These are phyloP conservation scores for Backusella tuberculispora DNA, from an alignment of 192 early-diverging fungal species.

Conservation along the genomic window DNA sequence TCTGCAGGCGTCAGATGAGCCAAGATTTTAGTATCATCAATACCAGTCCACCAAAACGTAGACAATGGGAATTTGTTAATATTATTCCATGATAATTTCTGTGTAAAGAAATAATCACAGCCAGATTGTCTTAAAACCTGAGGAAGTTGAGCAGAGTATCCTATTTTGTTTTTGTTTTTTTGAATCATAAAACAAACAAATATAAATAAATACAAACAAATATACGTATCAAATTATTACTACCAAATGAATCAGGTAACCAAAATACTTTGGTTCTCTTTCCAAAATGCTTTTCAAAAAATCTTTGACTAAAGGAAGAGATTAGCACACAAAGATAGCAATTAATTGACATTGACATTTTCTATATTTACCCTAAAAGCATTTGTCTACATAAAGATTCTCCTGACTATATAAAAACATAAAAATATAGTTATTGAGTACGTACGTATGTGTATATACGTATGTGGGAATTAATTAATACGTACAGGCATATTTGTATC, in stretches of 20 bases:
- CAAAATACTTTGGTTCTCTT: conserved; percentile 80
- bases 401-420: conserved; percentile 57
- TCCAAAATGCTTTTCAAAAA: conserved; percentile 83
- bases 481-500: conserved; percentile 90
- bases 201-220: neutral
- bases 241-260: conserved; percentile 95
- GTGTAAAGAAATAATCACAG: conserved; percentile 98
- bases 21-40: conserved; percentile 81
- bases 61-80: conserved; percentile 99
- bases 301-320: conserved; percentile 66
- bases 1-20: conserved; percentile 44
- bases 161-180: neutral
- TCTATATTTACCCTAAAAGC: conserved; percentile 67
- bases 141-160: conserved; percentile 88
- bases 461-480: neutral
- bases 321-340: too few relatives aligned
- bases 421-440: neutral
- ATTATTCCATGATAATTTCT: conserved; percentile 99
- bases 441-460: neutral
- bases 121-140: conserved; percentile 86
- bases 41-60: conserved; percentile 93
- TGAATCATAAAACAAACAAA: neutral
- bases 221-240: neutral
- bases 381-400: conserved; percentile 95
- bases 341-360: too few relatives aligned